Evolutionary conservation across 257 asterid genomes (phyloP).

Genomic region (Catharanthus roseus): DNA sequence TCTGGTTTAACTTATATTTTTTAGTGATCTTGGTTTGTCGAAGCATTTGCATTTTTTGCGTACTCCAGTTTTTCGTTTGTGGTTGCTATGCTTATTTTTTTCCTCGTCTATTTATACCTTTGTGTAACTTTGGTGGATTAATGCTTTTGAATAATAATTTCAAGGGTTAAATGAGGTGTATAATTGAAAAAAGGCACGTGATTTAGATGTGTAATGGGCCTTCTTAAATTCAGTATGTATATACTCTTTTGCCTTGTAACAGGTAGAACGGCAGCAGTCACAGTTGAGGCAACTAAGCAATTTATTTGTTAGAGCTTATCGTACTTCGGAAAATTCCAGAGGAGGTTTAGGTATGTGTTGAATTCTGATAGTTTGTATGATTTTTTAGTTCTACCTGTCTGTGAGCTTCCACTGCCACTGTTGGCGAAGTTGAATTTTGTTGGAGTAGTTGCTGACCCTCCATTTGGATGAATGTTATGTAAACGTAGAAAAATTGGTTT

Average conservation of each 20-base stretch:
- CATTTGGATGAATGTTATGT: background rate
- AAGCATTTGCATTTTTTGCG: slow-evolving; percentile 10
- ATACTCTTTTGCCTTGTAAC: slow-evolving; percentile 14
- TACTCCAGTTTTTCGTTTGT: slow-evolving; percentile 4
- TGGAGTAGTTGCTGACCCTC: background rate
- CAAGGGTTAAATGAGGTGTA: background rate
- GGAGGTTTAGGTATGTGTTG: slow-evolving; percentile 42
- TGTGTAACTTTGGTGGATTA: background rate
- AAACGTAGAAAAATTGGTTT: background rate
- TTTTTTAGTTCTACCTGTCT: slow-evolving; percentile 4
- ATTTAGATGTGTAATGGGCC: background rate
- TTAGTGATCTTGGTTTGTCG: slow-evolving; percentile 12
- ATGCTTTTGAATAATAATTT: background rate
- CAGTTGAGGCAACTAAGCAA: slow-evolving; percentile 58
- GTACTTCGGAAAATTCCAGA: slow-evolving; percentile 32
- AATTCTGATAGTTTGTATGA: background rate
- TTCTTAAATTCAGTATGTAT: background rate
- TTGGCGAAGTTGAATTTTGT: background rate
- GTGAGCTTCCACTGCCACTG: background rate
- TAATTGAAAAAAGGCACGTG: background rate
- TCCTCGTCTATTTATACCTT: background rate
- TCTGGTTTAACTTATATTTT: background rate
- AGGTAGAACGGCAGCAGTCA: slow-evolving; percentile 59
- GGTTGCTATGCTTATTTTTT: slow-evolving; percentile 7
- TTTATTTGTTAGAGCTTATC: slow-evolving; percentile 38